Base-by-base conservation (phyloP, 2,329 filamentous ascomycete genomes). In the Claviceps monticola region DNA sequence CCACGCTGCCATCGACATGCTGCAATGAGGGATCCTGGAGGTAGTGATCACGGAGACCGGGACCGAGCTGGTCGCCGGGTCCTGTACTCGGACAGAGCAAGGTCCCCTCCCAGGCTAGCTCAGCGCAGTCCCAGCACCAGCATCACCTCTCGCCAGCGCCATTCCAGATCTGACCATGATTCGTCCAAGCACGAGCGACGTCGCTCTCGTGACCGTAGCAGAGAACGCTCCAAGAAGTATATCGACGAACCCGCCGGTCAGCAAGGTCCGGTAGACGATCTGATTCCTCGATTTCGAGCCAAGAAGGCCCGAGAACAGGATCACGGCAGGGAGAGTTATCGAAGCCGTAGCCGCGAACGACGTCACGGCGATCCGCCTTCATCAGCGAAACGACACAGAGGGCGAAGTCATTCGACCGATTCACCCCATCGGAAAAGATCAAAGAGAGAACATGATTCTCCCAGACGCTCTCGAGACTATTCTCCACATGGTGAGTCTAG, bases 361-460 rank as follows among this genome's bases (percentile, higher is more conserved):
- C 62, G 57, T 45, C 61, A 58, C 46, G 59, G 53, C 36, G 61
- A 62, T 51, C 71, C 70, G 3, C 65, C 69, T 34, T 61, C 67
- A 23, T 66, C 68, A 5, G 56, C 65, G 38, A 74, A 74, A 57
- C 65, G 71, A 49, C 64, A 66, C 47, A 66, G 72, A 53, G 73
- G 66, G 53, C 66, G 66, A 49, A 74, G 69, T 47, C 68, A 61
- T n/a, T 66, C 72, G 2, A 60, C 65, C 21, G 64, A 62, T 2
- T 59, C 60, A 5, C 64, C 64, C 36, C 67, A 66, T 48, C 64
- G 67, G 26, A 74, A 74, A 58, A 69, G 61, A 62, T 69, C 65
- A 17, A 65, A 63, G 54, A 61, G 63, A 54, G 59, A 62, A 4
- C 59, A 62, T 47, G 68, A 66, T 47, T 61, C 65, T 21, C 71